Evolutionary conservation across 2,329 filamentous ascomycete genomes (phyloP).

Genomic region (Lithohypha guttulata): DNA sequence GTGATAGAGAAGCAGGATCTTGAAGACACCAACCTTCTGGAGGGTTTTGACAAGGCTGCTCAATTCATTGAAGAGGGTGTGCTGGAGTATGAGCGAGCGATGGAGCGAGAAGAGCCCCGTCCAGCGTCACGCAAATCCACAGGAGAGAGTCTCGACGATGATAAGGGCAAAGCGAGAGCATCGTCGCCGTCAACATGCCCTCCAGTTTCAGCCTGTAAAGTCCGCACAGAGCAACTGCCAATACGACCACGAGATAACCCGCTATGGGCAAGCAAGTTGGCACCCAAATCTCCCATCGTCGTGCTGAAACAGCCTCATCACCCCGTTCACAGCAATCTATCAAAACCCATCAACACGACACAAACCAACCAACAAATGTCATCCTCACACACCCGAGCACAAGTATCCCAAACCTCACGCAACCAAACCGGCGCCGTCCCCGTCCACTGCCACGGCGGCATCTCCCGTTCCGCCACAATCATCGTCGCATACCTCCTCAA

Average conservation of each 20-base stretch:
- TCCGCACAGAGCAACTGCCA: no score
- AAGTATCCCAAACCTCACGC: no score
- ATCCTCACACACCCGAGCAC: background rate
- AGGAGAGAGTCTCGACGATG: background rate
- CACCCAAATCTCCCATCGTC: no score
- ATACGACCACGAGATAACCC: no score
- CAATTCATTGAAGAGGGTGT: constrained; percentile 2
- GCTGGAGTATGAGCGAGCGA: background rate
- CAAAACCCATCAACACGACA: background rate
- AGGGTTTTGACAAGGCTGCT: constrained; percentile 2
- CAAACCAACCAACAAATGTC: background rate
- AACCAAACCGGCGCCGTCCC: constrained; percentile 17
- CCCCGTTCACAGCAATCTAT: no score
- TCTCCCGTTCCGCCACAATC: constrained; percentile 17
- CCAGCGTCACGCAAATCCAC: background rate
- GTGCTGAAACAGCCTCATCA: no score
- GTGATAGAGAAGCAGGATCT: background rate
- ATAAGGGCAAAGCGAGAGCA: no score
- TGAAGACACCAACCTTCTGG: background rate
- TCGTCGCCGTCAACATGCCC: background rate
- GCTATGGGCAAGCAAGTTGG: no score
- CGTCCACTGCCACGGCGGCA: constrained; percentile 17
- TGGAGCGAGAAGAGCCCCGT: background rate
- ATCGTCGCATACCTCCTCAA: constrained; percentile 13
- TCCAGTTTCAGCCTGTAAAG: background rate